These are phyloP conservation scores for Penicillium diatomitis DNA, from an alignment of 495 filamentous ascomycete species.

Conservation along the genomic window DNA sequence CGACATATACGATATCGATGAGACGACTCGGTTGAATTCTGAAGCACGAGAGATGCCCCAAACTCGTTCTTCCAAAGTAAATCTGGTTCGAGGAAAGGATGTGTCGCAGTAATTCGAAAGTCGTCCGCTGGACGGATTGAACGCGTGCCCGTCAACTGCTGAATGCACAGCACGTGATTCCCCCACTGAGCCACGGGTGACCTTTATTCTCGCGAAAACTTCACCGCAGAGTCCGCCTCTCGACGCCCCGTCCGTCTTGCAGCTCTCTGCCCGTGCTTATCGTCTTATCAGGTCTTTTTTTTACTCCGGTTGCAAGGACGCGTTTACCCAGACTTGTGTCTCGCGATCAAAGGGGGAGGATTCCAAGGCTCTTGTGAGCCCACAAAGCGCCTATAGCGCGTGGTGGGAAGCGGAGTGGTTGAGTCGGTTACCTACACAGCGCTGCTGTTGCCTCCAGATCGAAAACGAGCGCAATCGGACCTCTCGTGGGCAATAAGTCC, in stretches of 20 bases:
- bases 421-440: neutral
- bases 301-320: neutral
- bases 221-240: constrained; percentile 3
- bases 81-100: no score
- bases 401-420: neutral
- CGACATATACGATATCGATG: no score
- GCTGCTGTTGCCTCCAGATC: no score
- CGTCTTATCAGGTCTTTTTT: constrained; percentile 2
- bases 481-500: no score
- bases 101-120: neutral
- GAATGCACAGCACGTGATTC: constrained; percentile 11
- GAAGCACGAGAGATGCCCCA: no score
- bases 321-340: neutral
- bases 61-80: no score
- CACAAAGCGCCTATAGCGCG: neutral
- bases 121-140: constrained; percentile 3
- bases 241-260: constrained; percentile 1
- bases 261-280: constrained; percentile 9
- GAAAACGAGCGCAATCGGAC: no score
- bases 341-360: neutral
- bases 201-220: constrained; percentile 3
- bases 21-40: no score
- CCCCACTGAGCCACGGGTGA: constrained; percentile 20
- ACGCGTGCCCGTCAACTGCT: constrained; percentile 2
- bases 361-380: neutral